Percentiles rank a stretch among this genome's conserved stretches.
These are phyloP conservation scores for Tylopilus felleus DNA, from an alignment of 768 basidiomycete genomes.

Conservation along the genomic window DNA sequence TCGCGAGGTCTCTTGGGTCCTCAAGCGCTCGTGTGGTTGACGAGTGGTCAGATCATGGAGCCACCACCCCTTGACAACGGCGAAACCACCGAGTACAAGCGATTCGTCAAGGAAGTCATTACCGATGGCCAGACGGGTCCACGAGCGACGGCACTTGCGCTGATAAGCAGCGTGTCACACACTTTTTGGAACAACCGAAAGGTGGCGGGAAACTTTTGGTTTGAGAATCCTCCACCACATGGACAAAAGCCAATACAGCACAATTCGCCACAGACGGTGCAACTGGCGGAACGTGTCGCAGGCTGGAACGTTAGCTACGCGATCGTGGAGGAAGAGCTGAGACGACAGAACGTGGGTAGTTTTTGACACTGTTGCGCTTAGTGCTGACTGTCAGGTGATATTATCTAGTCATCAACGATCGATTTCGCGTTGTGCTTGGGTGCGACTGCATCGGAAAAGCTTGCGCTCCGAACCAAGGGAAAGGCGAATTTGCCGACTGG, in stretches of 20 bases:
- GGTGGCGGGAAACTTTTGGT: conserved; percentile 75
- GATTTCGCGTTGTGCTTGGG: conserved; percentile 94
- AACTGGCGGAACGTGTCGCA: conserved; percentile 81
- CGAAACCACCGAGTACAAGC: conserved; percentile 90
- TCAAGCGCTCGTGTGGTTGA: conserved; percentile 93
- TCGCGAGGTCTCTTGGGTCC: conserved; percentile 89
- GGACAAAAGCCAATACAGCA: conserved; percentile 63
- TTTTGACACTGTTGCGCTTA: conserved; percentile 17
- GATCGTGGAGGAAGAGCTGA: conserved; percentile 89
- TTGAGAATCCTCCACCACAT: conserved; percentile 52
- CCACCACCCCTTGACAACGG: conserved; percentile 91
- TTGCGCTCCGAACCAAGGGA: conserved; percentile 77
- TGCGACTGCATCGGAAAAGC: conserved; percentile 77
- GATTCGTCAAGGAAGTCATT: conserved; percentile 94
- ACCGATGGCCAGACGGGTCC: conserved; percentile 95
- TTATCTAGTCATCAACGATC: conserved; percentile 85
- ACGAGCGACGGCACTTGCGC: conserved; percentile 83
- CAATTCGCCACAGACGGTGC: conserved; percentile 72
- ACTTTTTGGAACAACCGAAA: conserved; percentile 77
- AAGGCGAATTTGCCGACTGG: conserved; percentile 43
- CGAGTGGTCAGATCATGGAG: conserved; percentile 80
- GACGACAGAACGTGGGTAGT: conserved; percentile 88
- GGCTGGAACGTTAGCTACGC: conserved; percentile 87
- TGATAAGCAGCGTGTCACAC: conserved; percentile 79
- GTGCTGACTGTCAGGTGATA: conserved; percentile 24